These are phyloP conservation scores for Chlamydomonas incerta DNA, from an alignment of 139 green algal genomes.

Conservation along the genomic window DNA sequence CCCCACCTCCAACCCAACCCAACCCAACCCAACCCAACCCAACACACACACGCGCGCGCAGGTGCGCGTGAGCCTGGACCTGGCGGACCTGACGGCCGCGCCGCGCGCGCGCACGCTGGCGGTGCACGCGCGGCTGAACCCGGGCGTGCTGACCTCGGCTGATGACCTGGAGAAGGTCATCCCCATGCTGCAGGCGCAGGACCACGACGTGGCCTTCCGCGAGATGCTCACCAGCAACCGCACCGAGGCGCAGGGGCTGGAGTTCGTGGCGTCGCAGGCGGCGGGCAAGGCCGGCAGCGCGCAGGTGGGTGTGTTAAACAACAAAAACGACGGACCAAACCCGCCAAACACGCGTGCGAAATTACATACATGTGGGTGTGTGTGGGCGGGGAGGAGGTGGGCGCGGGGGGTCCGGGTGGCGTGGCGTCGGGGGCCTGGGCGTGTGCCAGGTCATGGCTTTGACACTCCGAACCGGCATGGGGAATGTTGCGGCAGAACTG, in stretches of 20 bases:
- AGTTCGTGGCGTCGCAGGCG: slow-evolving; percentile 27
- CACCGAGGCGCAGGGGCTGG: slow-evolving; percentile 32
- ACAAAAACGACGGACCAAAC: too few relatives aligned
- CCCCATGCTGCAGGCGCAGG: slow-evolving; percentile 47
- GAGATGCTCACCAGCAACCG: slow-evolving; percentile 31
- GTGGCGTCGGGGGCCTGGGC: not conserved
- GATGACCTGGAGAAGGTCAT: slow-evolving; percentile 45
- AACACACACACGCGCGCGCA: too few relatives aligned
- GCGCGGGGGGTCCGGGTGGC: too few relatives aligned
- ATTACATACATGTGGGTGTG: too few relatives aligned
- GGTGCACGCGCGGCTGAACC: slow-evolving; percentile 6
- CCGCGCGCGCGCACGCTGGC: slow-evolving; percentile 28
- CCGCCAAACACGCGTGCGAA: too few relatives aligned
- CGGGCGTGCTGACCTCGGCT: slow-evolving; percentile 5
- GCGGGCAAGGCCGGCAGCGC: slow-evolving; percentile 12
- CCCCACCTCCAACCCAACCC: too few relatives aligned
- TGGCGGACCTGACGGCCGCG: slow-evolving; percentile 18
- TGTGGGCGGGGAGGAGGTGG: too few relatives aligned
- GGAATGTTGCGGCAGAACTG: too few relatives aligned
- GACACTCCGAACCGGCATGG: too few relatives aligned
- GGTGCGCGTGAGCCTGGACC: slow-evolving; percentile 24
- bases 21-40: too few relatives aligned
- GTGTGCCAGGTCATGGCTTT: too few relatives aligned
- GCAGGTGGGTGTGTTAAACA: slow-evolving; percentile 11
- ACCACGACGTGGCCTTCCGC: slow-evolving; percentile 49